These are phyloP conservation scores for Phyllosticta citrichinensis DNA, from an alignment of 2,329 filamentous ascomycete species.

Conservation along the genomic window DNA sequence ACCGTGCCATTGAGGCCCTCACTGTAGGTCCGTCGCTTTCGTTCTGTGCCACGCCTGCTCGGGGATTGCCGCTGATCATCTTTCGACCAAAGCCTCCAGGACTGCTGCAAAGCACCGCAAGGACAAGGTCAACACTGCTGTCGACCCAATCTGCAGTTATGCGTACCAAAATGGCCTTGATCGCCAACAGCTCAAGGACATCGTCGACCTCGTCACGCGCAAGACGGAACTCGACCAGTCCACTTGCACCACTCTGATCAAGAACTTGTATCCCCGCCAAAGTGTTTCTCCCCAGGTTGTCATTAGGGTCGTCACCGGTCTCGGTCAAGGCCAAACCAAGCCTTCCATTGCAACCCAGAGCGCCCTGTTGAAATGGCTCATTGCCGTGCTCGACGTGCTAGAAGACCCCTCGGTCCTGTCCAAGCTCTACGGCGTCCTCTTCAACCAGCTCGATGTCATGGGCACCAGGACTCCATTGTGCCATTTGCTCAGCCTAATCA, in stretches of 20 bases:
- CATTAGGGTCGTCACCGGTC: slow-evolving; percentile 56
- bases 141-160: slow-evolving; percentile 52
- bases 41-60: slow-evolving; percentile 9
- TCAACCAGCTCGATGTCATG: slow-evolving; percentile 73
- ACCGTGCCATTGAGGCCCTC: slow-evolving; percentile 26
- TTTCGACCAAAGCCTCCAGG: slow-evolving; percentile 22
- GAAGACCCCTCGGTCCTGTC: slow-evolving; percentile 54
- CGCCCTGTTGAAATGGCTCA: slow-evolving; percentile 65
- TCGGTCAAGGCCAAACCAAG: slow-evolving; percentile 71
- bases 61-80: slow-evolving; percentile 16
- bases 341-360: slow-evolving; percentile 62
- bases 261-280: slow-evolving; percentile 64
- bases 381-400: slow-evolving; percentile 63
- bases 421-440: slow-evolving; percentile 64
- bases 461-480: slow-evolving; percentile 54
- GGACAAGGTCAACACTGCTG: slow-evolving; percentile 50
- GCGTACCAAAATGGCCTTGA: slow-evolving; percentile 61
- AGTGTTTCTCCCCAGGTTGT: slow-evolving; percentile 51
- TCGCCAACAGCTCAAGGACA: slow-evolving; percentile 46
- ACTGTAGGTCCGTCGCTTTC: slow-evolving; percentile 23
- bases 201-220: slow-evolving; percentile 57
- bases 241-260: slow-evolving; percentile 57
- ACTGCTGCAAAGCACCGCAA: slow-evolving; percentile 55
- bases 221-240: slow-evolving; percentile 67
- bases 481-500: slow-evolving; percentile 69